A percentile compares a stretch with the other conserved stretches of the same genome.
Conservation (phyloP, 805 yeast species). For the Pichia rugopelliculosa region DNA sequence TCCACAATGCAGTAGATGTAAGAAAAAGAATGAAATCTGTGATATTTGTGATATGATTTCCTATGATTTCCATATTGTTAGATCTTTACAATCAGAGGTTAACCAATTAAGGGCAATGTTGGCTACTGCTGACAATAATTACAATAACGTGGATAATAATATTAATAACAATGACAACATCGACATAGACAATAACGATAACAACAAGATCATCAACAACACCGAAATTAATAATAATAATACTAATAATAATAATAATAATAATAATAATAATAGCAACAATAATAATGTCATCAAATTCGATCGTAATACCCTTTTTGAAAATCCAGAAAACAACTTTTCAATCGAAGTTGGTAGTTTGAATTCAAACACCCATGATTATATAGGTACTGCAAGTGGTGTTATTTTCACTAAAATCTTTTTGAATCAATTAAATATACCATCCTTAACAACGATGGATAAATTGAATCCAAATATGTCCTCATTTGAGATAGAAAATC, state of each 20-base stretch:
- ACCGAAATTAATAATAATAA: too few species aligned
- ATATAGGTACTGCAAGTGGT: slow-evolving; percentile 1
- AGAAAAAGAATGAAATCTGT: neutral
- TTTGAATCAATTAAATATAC: neutral
- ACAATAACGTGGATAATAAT: too few species aligned
- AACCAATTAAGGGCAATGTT: neutral
- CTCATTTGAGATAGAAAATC: neutral
- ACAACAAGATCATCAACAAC: neutral
- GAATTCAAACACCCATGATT: neutral
- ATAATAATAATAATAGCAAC: too few species aligned
- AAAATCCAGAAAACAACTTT: neutral
- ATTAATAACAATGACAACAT: too few species aligned
- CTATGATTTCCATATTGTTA: neutral
- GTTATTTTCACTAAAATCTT: neutral
- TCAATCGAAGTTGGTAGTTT: neutral
- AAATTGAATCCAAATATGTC: neutral
- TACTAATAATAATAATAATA: too few species aligned
- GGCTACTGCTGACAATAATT: too few species aligned
- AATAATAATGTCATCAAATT: too few species aligned
- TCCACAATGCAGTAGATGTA: neutral
- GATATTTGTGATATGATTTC: neutral
- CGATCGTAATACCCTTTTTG: neutral
- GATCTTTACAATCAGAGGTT: neutral
- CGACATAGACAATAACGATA: too few species aligned
- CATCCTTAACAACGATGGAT: neutral